phyloP scores from a whole-genome alignment of 495 filamentous ascomycete genomes.

The Daldinia decipiens region DNA sequence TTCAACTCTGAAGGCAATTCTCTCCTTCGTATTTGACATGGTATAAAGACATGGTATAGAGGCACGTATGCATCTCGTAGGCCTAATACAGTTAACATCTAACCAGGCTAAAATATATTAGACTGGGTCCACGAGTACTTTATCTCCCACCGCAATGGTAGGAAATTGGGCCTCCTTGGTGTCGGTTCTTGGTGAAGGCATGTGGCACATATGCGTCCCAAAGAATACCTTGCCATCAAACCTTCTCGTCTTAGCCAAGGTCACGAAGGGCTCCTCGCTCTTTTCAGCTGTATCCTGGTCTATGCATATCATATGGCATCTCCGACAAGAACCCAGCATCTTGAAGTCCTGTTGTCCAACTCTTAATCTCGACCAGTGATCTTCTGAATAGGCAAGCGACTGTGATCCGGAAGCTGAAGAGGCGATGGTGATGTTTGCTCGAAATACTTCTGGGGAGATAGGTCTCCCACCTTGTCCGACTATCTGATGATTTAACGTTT shows the following conservation, averaged over 20 bases:
- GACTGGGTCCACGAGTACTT: conserved; percentile 51
- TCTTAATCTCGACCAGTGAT: conserved; percentile 62
- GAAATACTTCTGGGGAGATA: conserved; percentile 74
- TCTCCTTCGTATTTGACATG: background rate
- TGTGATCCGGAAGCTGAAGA: conserved; percentile 32
- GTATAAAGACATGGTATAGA: background rate
- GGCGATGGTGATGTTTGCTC: conserved; percentile 84
- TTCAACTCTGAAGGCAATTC: too few species aligned
- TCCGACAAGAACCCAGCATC: conserved; percentile 81
- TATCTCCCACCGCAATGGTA: conserved; percentile 68
- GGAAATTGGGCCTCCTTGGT: conserved; percentile 55
- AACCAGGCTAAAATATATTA: background rate
- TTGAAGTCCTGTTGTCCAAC: conserved; percentile 68
- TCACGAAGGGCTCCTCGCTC: conserved; percentile 86
- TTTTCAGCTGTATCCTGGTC: conserved; percentile 83
- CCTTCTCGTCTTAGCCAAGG: conserved; percentile 84
- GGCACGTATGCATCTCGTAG: background rate
- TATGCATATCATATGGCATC: conserved; percentile 96
- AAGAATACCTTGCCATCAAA: conserved; percentile 86
- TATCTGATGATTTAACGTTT: conserved; percentile 77
- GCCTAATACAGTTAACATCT: background rate
- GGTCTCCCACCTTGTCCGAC: conserved; percentile 64
- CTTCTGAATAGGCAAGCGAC: conserved; percentile 60
- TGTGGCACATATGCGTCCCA: conserved; percentile 77
- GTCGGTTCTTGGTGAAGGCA: conserved; percentile 39